A percentile compares a stretch with the other conserved stretches of the same genome.
Evolutionary conservation across 1,139 yeast species (phyloP).

Genomic region (Zygoascus hellenicus): DNA sequence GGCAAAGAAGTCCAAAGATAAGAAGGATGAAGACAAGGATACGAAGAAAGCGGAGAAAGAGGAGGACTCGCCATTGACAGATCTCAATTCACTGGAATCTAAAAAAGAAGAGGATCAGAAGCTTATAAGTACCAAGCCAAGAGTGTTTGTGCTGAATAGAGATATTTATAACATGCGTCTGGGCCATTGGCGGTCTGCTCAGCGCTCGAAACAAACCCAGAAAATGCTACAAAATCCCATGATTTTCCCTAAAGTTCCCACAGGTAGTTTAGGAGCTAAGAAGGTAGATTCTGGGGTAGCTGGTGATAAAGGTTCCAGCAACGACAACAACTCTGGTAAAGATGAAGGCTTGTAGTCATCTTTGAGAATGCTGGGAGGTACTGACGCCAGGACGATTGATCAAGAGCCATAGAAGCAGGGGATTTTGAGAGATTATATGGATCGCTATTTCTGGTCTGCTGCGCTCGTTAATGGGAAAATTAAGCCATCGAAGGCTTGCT

Average conservation of each 20-base stretch:
- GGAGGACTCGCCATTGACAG: conserved; percentile 13
- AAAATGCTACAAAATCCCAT: conserved; percentile 41
- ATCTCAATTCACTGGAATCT: conserved; percentile 21
- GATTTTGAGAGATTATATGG: no score
- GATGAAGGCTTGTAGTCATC: no score
- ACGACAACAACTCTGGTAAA: no score
- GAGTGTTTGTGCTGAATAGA: conserved; percentile 46
- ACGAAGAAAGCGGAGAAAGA: conserved; percentile 19
- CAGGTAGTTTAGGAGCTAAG: conserved; percentile 19
- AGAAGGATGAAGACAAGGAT: conserved; percentile 19
- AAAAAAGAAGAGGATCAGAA: conserved; percentile 22
- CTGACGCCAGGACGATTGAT: no score
- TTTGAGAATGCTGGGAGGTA: no score
- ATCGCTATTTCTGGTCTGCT: no score
- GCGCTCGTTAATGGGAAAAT: no score
- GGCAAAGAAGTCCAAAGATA: conserved; percentile 21
- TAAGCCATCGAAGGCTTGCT: no score
- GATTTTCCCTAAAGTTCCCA: conserved; percentile 56
- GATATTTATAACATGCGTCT: conserved; percentile 51
- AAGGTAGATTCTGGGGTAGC: neutral
- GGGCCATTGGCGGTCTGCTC: conserved; percentile 39
- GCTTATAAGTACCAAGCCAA: conserved; percentile 37
- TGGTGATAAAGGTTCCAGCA: no score
- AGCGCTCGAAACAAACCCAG: conserved; percentile 37
- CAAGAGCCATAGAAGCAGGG: no score